Conservation (phyloP, 2,329 filamentous ascomycete genomes). For the Raffaelea albimanens region DNA sequence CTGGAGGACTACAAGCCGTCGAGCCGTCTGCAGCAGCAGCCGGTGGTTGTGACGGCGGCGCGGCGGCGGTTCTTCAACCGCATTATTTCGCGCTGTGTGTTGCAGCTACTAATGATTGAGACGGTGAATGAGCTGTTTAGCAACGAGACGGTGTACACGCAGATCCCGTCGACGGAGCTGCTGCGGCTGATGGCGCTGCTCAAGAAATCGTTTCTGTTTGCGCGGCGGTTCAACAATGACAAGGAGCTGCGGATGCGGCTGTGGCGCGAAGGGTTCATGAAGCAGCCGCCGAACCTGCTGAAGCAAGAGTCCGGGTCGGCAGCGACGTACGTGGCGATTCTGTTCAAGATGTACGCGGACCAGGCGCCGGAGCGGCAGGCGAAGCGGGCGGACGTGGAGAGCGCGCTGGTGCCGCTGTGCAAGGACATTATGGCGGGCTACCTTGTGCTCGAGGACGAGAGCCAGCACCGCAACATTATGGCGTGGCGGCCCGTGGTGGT, state of each 20-base stretch:
- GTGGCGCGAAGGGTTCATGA: constrained; percentile 99
- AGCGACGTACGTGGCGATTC: constrained; percentile 88
- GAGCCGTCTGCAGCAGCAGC: constrained; percentile 70
- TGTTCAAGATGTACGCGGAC: constrained; percentile 96
- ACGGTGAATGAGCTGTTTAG: constrained; percentile 98
- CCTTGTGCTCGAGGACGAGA: constrained; percentile 82
- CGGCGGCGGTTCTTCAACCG: constrained; percentile 95
- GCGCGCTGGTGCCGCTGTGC: constrained; percentile 86
- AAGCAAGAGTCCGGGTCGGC: constrained; percentile 94
- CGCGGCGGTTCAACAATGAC: constrained; percentile 94
- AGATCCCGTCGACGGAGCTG: constrained; percentile 85
- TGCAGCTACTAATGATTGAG: constrained; percentile 98
- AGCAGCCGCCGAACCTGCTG: constrained; percentile 91
- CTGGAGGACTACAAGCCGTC: constrained; percentile 85
- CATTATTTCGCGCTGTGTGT: constrained; percentile 96
- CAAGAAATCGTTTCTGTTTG: constrained; percentile 94
- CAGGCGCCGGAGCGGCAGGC: constrained; percentile 71
- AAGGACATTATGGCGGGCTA: constrained; percentile 88
- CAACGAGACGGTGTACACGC: constrained; percentile 86
- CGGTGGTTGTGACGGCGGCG: constrained; percentile 84
- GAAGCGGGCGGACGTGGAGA: constrained; percentile 75
- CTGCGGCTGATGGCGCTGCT: constrained; percentile 86
- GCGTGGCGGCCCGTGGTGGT: constrained; percentile 97
- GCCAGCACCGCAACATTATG: constrained; percentile 90
- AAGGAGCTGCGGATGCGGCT: constrained; percentile 89